Conservation (phyloP, 768 basidiomycete genomes). For the Coprinopsis cinerea region DNA sequence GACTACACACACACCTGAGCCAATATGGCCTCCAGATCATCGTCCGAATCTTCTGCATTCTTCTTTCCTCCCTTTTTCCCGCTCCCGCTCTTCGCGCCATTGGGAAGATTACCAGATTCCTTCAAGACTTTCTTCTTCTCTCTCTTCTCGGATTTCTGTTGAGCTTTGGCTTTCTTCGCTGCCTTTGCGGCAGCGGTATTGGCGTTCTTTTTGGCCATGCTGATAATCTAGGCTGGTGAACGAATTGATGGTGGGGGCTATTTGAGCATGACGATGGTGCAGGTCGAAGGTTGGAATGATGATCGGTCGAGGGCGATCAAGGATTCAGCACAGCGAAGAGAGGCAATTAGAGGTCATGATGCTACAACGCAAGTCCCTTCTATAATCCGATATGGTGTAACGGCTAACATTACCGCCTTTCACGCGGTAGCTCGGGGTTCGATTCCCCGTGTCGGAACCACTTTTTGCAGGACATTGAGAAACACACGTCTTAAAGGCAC, state of each 20-base stretch:
- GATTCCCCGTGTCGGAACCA: constrained; percentile 30
- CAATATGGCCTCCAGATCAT: constrained; percentile 80
- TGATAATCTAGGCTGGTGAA: no score
- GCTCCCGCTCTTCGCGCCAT: not conserved
- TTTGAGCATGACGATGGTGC: not conserved
- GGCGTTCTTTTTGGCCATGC: constrained; percentile 57
- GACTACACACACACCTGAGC: constrained; percentile 50
- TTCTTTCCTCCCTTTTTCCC: constrained; percentile 16
- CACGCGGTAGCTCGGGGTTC: constrained; percentile 39
- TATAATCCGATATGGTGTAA: constrained; percentile 45
- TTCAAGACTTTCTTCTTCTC: constrained; percentile 57
- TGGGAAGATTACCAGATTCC: constrained; percentile 5
- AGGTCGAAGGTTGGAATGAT: not conserved
- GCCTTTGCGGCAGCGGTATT: constrained; percentile 43
- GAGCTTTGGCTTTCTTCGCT: constrained; percentile 60
- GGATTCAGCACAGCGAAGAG: not conserved
- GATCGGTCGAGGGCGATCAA: not conserved
- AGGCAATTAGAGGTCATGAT: not conserved
- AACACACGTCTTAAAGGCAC: no score
- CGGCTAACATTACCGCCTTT: constrained; percentile 61
- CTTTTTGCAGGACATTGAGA: no score
- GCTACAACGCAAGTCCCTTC: not conserved
- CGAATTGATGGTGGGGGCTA: not conserved
- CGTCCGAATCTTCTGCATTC: constrained; percentile 50
- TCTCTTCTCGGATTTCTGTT: constrained; percentile 63